Evolutionary conservation across 257 asterid genomes (phyloP).

Genomic region (Penstemon davidsonii): DNA sequence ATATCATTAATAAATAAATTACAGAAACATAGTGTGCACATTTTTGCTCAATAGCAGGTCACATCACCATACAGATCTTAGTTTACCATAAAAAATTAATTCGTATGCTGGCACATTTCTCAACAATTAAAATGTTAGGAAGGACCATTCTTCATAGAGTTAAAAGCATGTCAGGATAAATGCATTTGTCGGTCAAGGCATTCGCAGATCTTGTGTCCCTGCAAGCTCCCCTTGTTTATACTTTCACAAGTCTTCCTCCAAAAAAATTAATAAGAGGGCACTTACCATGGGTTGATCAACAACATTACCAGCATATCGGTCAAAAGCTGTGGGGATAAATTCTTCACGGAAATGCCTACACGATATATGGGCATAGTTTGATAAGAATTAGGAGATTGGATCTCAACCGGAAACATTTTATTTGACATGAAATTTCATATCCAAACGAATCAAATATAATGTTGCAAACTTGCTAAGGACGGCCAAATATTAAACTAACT

Average conservation of each 20-base stretch:
- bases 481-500: too few relatives aligned
- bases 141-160: neutral
- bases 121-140: neutral
- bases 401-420: too few relatives aligned
- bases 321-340: constrained; percentile 56
- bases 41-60: neutral
- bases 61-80: neutral
- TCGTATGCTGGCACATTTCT: neutral
- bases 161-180: neutral
- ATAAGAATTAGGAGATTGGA: too few relatives aligned
- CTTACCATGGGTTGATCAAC: constrained; percentile 70
- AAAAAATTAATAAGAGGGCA: constrained; percentile 19
- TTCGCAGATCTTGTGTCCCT: too few relatives aligned
- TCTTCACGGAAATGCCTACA: constrained; percentile 79
- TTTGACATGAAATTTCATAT: too few relatives aligned
- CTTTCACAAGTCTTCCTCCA: too few relatives aligned
- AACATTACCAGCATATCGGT: constrained; percentile 67
- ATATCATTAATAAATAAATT: too few relatives aligned
- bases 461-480: too few relatives aligned
- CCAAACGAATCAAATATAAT: too few relatives aligned
- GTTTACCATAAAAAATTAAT: neutral
- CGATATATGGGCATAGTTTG: constrained; percentile 14
- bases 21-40: too few relatives aligned
- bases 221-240: too few relatives aligned
- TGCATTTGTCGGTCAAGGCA: too few relatives aligned